Evolutionary conservation across 441 rosid species (phyloP).

Genomic region (Erodium texanum): DNA sequence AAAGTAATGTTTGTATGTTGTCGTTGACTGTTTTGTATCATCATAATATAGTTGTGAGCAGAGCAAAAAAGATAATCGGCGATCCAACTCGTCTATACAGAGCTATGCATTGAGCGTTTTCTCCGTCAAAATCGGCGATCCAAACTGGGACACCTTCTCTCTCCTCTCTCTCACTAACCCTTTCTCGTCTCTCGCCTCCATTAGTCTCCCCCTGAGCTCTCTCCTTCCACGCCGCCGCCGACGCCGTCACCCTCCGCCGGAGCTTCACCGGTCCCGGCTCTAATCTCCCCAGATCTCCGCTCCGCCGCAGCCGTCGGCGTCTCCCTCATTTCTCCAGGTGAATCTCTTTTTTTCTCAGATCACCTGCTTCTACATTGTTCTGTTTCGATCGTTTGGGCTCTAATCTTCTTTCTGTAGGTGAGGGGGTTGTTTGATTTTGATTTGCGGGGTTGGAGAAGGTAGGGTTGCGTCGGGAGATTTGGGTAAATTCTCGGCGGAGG

Average conservation of each 20-base stretch:
- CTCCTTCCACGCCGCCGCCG: not conserved
- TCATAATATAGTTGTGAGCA: not conserved
- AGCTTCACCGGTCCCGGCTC: not conserved
- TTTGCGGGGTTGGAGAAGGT: not conserved
- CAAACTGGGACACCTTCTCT: not conserved
- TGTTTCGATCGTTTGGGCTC: not conserved
- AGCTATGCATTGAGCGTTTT: not conserved
- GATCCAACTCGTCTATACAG: not conserved
- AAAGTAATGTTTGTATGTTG: not conserved
- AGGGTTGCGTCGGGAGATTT: not conserved
- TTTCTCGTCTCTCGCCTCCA: not conserved
- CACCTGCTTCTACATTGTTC: not conserved
- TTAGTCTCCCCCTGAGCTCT: not conserved
- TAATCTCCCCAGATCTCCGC: not conserved
- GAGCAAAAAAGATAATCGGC: not conserved
- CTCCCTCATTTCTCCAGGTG: not conserved
- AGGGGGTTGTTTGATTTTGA: not conserved
- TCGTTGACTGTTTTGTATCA: not conserved
- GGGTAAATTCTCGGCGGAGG: not conserved
- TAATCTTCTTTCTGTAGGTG: not conserved
- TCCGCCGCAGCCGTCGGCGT: too few relatives aligned
- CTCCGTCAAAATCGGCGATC: not conserved
- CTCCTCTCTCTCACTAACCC: not conserved
- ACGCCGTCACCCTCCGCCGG: not conserved
- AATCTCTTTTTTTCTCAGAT: not conserved